Evolutionary conservation across 768 basidiomycete genomes (phyloP), one percentile per base, ranked within the genome.

Genomic region (Leccinum imitatum): DNA sequence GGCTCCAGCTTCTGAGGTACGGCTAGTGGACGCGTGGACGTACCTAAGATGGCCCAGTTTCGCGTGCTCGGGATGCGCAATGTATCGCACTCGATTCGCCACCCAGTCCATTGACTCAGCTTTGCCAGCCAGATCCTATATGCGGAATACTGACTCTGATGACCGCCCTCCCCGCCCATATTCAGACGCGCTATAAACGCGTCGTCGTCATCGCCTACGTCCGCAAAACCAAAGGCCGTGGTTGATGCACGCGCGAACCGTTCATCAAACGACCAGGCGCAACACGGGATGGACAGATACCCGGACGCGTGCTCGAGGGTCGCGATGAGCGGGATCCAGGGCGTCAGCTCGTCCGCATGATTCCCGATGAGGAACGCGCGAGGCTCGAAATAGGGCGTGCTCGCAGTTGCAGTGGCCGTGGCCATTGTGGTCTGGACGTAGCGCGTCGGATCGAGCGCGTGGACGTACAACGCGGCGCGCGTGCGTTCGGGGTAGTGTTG

Each of bases 311-410:
- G 66, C 35, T 80, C 75, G 14, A 87, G 63, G 1, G 88, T 86
- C 0, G 94, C 83, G 6, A 97, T 76, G 1, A 97, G 81, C 0
- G 96, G 93, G 0, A 94, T 72, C 95, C 95, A 98, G 0, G 96
- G 96, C 23, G 95, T 95, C 17, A 98, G 79, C 66, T 98, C 96
- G 75, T 98, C 96, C 0, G 95, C 90, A 72, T 98, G 96, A 75
- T 98, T 98, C 9, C 91, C 94, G 53, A 98, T 90, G 59, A 98
- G 75, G 75, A 97, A 98, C 3, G 79, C 74, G 1, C 80, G 84
- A 0, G 77, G 76, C 8, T 67, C 68, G 54, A 84, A 70, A 53
- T 72, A 71, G 27, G 76, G 68, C 9, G 23, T 53, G 23, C 41
- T 51, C 8, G 47, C 14, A 14, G 6, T 35, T 41, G 17, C 17